Conservation (phyloP, 2,329 filamentous ascomycete species). For the Chalaropsis thielavioides region DNA sequence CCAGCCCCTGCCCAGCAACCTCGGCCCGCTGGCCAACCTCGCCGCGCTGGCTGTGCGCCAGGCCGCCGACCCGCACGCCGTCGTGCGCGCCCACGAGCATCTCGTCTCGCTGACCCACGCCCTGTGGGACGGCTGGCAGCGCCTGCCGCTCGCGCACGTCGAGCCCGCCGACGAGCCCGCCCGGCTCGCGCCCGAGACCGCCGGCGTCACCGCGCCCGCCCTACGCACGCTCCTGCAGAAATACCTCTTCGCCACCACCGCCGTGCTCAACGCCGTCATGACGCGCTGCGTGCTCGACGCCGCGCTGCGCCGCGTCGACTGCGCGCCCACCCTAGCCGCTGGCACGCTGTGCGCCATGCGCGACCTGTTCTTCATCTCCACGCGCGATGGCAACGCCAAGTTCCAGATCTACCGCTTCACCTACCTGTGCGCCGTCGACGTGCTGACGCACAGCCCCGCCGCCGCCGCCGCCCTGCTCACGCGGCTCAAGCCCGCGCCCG, state of each 20-base stretch:
- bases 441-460: constrained; percentile 55
- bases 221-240: constrained; percentile 66
- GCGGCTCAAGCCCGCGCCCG: constrained; percentile 42
- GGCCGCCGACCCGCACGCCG: constrained; percentile 30
- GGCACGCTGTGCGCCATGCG: constrained; percentile 33
- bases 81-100: constrained; percentile 43
- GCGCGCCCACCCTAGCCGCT: constrained; percentile 50
- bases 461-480: constrained; percentile 53
- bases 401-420: constrained; percentile 80
- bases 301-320: constrained; percentile 25
- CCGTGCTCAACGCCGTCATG: constrained; percentile 59
- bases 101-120: constrained; percentile 52
- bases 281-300: constrained; percentile 45
- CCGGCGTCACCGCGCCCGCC: constrained; percentile 50
- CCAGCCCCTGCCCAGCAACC: constrained; percentile 47
- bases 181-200: constrained; percentile 49
- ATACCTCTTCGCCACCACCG: constrained; percentile 59
- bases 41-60: constrained; percentile 49
- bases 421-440: constrained; percentile 68
- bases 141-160: constrained; percentile 57
- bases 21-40: constrained; percentile 53
- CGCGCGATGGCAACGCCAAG: constrained; percentile 52
- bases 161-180: constrained; percentile 52
- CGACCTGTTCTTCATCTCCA: constrained; percentile 69
- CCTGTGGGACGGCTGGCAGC: constrained; percentile 57